A percentile compares a stretch with the other conserved stretches of the same genome.
Conservation (phyloP, 805 yeast genomes). For the Wickerhamomyces ciferrii region DNA sequence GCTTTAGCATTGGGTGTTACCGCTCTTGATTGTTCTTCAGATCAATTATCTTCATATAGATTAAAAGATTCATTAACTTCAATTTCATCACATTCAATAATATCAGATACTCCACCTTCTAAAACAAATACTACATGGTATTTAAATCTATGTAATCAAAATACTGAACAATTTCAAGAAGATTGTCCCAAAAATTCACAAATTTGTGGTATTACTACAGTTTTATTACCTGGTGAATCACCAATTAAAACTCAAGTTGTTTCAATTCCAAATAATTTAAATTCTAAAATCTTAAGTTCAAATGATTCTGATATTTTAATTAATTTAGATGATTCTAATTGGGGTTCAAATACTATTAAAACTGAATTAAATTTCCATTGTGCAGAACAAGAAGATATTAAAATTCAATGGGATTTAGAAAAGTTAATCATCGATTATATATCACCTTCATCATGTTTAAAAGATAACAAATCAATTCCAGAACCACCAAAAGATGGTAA, state of each 20-base stretch:
- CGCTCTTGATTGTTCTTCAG: slow-evolving; percentile 17
- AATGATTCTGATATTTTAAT: slow-evolving; percentile 30
- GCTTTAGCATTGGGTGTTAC: background rate
- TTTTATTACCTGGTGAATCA: slow-evolving; percentile 43
- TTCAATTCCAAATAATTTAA: slow-evolving; percentile 43
- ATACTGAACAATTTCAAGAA: slow-evolving; percentile 26
- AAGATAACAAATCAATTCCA: slow-evolving; percentile 21
- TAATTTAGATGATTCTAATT: slow-evolving; percentile 45
- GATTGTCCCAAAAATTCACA: slow-evolving; percentile 70
- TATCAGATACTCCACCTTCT: slow-evolving; percentile 76
- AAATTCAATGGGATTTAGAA: slow-evolving; percentile 18
- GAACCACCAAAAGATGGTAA: slow-evolving; percentile 20
- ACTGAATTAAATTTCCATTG: slow-evolving; percentile 47
- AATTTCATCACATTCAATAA: slow-evolving; percentile 32
- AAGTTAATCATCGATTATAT: slow-evolving; percentile 28
- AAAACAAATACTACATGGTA: slow-evolving; percentile 58
- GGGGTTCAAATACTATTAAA: slow-evolving; percentile 61
- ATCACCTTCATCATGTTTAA: slow-evolving; percentile 38
- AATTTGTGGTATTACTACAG: slow-evolving; percentile 68
- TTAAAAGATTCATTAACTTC: slow-evolving; percentile 36
- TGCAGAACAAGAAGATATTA: slow-evolving; percentile 27
- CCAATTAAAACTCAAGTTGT: slow-evolving; percentile 56
- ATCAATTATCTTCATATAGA: slow-evolving; percentile 12
- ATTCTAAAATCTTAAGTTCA: slow-evolving; percentile 23
- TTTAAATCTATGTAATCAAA: slow-evolving; percentile 60